A percentile compares a stretch with the other conserved stretches of the same genome.
These are phyloP conservation scores for Stentor roeselii DNA, from an alignment of 73 alveolate genomes.

Conservation along the genomic window DNA sequence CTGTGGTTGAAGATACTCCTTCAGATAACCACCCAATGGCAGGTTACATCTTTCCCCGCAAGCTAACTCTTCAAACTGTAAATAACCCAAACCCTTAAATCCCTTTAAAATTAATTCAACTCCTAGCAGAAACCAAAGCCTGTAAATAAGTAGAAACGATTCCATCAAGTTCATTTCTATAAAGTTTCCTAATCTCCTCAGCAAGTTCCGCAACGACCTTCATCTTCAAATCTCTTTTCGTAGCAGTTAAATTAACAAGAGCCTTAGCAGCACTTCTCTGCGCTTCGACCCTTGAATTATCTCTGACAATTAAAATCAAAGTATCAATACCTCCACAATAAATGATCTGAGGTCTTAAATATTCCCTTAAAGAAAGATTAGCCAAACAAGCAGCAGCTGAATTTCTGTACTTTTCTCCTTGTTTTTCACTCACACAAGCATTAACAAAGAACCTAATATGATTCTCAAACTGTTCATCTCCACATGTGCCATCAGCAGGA, in stretches of 20 bases:
- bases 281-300: conserved; percentile 57
- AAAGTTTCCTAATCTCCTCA: conserved; percentile 65
- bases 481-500: conserved; percentile 36
- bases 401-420: conserved; percentile 44
- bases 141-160: conserved; percentile 74
- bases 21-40: conserved; percentile 3
- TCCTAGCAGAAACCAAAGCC: conserved; percentile 51
- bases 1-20: too few species aligned
- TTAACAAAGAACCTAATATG: conserved; percentile 69
- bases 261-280: conserved; percentile 79
- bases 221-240: conserved; percentile 66
- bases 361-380: conserved; percentile 73
- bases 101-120: not conserved
- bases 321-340: conserved; percentile 69
- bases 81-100: too few species aligned
- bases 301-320: conserved; percentile 57
- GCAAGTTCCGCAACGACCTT: conserved; percentile 70
- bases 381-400: conserved; percentile 61
- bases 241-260: conserved; percentile 63
- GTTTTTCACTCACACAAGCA: conserved; percentile 46
- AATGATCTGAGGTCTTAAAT: conserved; percentile 65
- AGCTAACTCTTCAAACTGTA: too few species aligned
- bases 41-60: not conserved
- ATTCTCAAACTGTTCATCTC: conserved; percentile 76
- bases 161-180: conserved; percentile 73